Base-by-base conservation (phyloP, 805 yeast species). In the Yarrowia sp. region DNA sequence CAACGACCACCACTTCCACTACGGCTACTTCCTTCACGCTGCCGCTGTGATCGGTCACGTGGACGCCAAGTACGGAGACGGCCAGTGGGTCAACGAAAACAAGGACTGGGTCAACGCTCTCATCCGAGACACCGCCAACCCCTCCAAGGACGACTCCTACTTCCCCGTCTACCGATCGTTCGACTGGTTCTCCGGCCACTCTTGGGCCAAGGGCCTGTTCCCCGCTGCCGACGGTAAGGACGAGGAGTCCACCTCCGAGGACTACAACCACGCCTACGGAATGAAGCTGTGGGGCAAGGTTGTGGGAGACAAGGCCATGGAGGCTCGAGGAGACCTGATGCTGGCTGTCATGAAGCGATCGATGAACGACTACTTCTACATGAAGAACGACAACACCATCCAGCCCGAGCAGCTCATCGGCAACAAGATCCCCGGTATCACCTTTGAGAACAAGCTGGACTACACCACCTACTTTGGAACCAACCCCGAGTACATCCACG, bases 1-100 rank as follows among this genome's bases (percentile, higher is more conserved):
- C 78, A 90, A 90, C 72, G 96, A 91, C 73, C 96, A 91, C 73
- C 95, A 90, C 75, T 91, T 90, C 84, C 96, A 91, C 76, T 91
- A 89, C 74, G 95, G 95, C n/a, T 91, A 90, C 76, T 87, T 85
- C 73, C 82, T 91, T 52, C 94, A 90, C 76, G 90, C 95, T 2
- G 94, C 95, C 9, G 92, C 96, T 3, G 81, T 89, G 20, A 84
- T 90, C 61, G 93, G 89, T 14, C 76, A 85, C 69, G 84, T 87
- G 24, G 95, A 90, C 74, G 66, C 71, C 10, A 71, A 78, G 42
- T 76, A 71, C 24, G 88, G 87, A 6, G 64, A 58, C 20, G 86
- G 87, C 10, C 73, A 78, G 10, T 88, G 90, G 87, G 76, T 80
- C 7, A 68, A 71, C 12, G 78, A 75, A 5, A 81, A 83, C 71